Base-by-base conservation (phyloP, 768 basidiomycete genomes). In the Fibroporia radiculosa region DNA sequence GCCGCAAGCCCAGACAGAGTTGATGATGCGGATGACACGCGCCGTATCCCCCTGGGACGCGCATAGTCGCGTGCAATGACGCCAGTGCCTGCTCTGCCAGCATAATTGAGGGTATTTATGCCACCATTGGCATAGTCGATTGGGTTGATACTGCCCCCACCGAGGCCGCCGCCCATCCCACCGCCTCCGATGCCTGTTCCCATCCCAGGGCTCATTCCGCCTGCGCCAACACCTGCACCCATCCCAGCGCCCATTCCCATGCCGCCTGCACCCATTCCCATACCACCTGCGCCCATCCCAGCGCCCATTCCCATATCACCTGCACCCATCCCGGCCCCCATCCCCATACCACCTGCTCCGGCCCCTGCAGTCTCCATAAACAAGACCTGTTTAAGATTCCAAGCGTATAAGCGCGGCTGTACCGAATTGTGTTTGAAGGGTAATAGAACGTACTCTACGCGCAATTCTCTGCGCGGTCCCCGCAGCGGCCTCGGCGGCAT, bases 401-500 rank as follows among this genome's bases (percentile, higher is more conserved):
- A n/a, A n/a, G n/a, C n/a, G n/a, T n/a, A n/a, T n/a, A n/a, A n/a
- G n/a, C n/a, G n/a, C n/a, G n/a, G n/a, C n/a, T n/a, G n/a, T n/a
- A n/a, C n/a, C n/a, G n/a, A n/a, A n/a, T n/a, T n/a, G n/a, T n/a
- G n/a, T n/a, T n/a, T n/a, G n/a, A n/a, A 35, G 34, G 6, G 34
- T 18, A 35, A 35, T 10, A 18, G 16, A 7, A 35, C 34, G 34
- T 19, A 42, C 41, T 19, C 41, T 42, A 4, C 41, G 4, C 19
- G 41, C 45, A 40, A 42, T 55, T 37, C 4, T 48, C 47, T 31
- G 29, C 24, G 42, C 82, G 0, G 83, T 84, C 32, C 78, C 73
- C n/a, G 82, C 82, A 1, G 84, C 83, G 0, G 80, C 66, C 54
- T 85, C 84, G 19, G 74, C 72, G 7, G 80, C 75, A 38, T 67